Base-by-base conservation (phyloP, 257 asterid species). In the Petunia secreta region DNA sequence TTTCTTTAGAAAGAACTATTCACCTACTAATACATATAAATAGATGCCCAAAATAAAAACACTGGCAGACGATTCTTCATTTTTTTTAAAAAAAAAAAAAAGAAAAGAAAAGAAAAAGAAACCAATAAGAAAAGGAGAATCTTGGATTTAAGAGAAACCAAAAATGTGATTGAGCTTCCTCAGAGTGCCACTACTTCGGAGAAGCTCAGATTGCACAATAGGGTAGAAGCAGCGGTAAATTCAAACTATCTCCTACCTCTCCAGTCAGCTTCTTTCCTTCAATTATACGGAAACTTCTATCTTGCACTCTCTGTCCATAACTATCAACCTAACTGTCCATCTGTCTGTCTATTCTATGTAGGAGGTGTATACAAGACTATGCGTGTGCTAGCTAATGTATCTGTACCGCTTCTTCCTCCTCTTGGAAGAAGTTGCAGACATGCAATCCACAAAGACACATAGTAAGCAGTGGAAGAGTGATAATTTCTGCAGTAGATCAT, bases 1-100 rank as follows among this genome's bases (percentile, higher is more conserved):
- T 66, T 68, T 43, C 9, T 67, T 43, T 68, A 68, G 75, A 8
- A 68, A 43, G 75, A 43, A 68, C 16, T 41, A 68, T 43, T 43
- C 75, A 68, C 57, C n/a, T 8, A 43, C 75, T 68, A 68, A 43
- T 43, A 8, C 75, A 68, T n/a, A 68, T 41, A 15, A 68, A 67
- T 14, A 43, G n/a, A 68, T 16, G 25, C 25, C 25, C 25, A 25
- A 25, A 25, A 25, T 25, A 25, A 25, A 25, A 25, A 25, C 25
- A 25, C 25, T 25, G 25, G 25, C 25, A 25, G 25, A 25, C 25
- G 25, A 25, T 25, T 25, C 25, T 25, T 25, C 25, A 25, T 25
- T 25, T 25, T 25, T 25, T 25, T 25, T 25, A 25, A 25, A 25
- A 25, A 25, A 25, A 25, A 25, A 25, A 25, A 25, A 25, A 25